A percentile compares a stretch with the other conserved stretches of the same genome.
Evolutionary conservation across 371 early-diverging fungal species (phyloP).

Genomic region (Saksenaea oblongispora): DNA sequence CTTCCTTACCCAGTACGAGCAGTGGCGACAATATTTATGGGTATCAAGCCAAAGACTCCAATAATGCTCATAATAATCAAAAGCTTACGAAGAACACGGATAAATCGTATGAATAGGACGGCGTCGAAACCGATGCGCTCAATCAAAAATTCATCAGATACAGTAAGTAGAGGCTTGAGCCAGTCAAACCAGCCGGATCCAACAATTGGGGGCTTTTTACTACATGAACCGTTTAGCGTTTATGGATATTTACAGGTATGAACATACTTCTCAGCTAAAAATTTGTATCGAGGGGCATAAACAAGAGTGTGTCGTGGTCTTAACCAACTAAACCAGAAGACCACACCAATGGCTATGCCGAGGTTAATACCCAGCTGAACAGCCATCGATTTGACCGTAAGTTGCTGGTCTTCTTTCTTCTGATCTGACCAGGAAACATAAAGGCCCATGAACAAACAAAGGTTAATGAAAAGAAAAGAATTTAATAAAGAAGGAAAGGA

Average conservation of each 20-base stretch:
- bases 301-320: conserved; percentile 47
- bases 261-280: conserved; percentile 38
- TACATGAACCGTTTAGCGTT: background rate
- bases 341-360: conserved; percentile 42
- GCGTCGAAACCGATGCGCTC: conserved; percentile 74
- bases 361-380: conserved; percentile 50
- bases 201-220: conserved; percentile 64
- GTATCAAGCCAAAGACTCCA: conserved; percentile 59
- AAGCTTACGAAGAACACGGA: conserved; percentile 55
- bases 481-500: background rate
- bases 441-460: conserved; percentile 10
- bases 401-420: conserved; percentile 21
- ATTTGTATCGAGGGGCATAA: conserved; percentile 49
- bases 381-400: conserved; percentile 40
- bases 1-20: conserved; percentile 25
- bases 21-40: conserved; percentile 59
- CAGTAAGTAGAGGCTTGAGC: conserved; percentile 57
- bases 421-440: conserved; percentile 26
- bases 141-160: conserved; percentile 58
- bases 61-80: conserved; percentile 57
- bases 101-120: conserved; percentile 71
- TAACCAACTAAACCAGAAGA: conserved; percentile 37
- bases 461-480: background rate
- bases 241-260: background rate
- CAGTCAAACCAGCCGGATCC: conserved; percentile 59